Base-by-base conservation (phyloP, 805 yeast genomes). In the Saccharomycodes ludwigii region DNA sequence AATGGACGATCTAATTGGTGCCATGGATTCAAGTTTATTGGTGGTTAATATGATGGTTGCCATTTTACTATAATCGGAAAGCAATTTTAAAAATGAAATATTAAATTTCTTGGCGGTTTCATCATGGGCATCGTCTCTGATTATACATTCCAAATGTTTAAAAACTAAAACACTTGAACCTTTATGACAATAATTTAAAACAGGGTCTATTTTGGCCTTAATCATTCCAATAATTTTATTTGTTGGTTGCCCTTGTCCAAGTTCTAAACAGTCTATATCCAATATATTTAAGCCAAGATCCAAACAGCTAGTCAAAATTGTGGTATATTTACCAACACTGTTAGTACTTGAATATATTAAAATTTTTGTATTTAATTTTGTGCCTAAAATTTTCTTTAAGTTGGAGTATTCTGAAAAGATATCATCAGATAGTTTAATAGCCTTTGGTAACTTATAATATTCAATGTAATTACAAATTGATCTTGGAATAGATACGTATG, bases 151-250 rank as follows among this genome's bases (percentile, higher is more conserved):
- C 14, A 88, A 52, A 49, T 88, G 95, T 36, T 69, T 68, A 16
- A 84, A 46, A 41, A 68, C 70, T 4, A 25, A 11, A 8, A 25
- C 17, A 10, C 19, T 9, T 25, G 15, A 16, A 20, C 10, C 10
- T 16, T 14, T 25, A 20, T 16, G 19, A 25, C 17, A 16, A 16
- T 55, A 48, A 9, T 71, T 59, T 38, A 71, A 50, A 24, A 71
- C 59, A 14, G 75, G 64, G 40, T 85, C 96, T 5, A 83, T 61
- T 45, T 76, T 73, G 0, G 95, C 97, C 31, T 71, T 59, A 9
- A 88, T 59, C 1, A 71, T 56, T 0, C 95, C 98, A 14, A 88
- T 58, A 0, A 86, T 80, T 47, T 85, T 85, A 19, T 74, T 57
- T 33, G 79, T 88, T 10, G 82, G 72, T 1, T 85, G 82, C 2